Conservation (phyloP, 352 stramenopile species). For the Paralagenidium karlingii region DNA sequence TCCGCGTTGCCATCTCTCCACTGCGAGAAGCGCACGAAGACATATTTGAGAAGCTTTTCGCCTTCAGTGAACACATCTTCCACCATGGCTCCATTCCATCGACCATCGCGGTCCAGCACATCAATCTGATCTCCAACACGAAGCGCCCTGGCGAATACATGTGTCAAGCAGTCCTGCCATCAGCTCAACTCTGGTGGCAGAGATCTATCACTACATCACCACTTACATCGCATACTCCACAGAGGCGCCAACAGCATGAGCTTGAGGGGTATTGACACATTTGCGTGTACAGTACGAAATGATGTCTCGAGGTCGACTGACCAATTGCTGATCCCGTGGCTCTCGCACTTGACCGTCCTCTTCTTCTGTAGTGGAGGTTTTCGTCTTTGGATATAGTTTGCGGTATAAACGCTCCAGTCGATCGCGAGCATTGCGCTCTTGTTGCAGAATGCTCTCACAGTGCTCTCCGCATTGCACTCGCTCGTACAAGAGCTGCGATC, state of each 20-base stretch:
- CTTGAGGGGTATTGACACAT: too few relatives aligned
- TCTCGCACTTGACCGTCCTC: too few relatives aligned
- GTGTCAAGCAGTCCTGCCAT: too few relatives aligned
- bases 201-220: too few relatives aligned
- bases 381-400: conserved; percentile 42
- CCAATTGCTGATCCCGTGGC: too few relatives aligned
- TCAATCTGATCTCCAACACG: conserved; percentile 55
- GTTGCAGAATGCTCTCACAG: conserved; percentile 31
- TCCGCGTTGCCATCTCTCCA: conserved; percentile 44
- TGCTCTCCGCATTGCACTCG: conserved; percentile 33
- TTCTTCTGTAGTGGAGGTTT: too few relatives aligned
- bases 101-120: conserved; percentile 61
- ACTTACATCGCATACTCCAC: conserved; percentile 63
- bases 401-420: conserved; percentile 48
- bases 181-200: too few relatives aligned
- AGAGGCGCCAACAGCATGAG: conserved; percentile 30
- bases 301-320: conserved; percentile 28
- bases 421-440: conserved; percentile 18
- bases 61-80: conserved; percentile 38
- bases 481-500: conserved; percentile 43
- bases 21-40: conserved; percentile 46
- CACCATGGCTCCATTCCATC: conserved; percentile 74
- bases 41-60: conserved; percentile 26
- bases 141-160: conserved; percentile 13
- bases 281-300: too few relatives aligned